A percentile compares a stretch with the other conserved stretches of the same genome.
Conservation (phyloP, 495 filamentous ascomycete genomes). For the Lophiotrema nucula region DNA sequence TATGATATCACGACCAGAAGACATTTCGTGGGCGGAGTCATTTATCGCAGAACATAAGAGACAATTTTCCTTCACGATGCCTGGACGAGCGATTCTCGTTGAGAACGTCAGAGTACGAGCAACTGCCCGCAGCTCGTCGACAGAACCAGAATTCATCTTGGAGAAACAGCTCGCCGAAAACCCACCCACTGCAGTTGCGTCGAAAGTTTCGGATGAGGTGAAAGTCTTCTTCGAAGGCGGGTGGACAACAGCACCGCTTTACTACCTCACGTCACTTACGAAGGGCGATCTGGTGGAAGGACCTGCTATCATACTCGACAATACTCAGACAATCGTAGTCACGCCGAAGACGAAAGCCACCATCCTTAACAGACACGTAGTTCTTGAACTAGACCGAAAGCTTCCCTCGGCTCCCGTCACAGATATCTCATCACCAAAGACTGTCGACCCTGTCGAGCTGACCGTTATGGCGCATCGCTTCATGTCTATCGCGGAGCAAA, state of each 20-base stretch:
- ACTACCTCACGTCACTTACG: slow-evolving; percentile 6
- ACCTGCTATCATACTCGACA: slow-evolving; percentile 21
- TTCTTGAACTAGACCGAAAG: slow-evolving; percentile 12
- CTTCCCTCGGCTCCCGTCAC: neutral
- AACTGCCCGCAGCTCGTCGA: slow-evolving; percentile 10
- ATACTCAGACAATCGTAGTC: slow-evolving; percentile 22
- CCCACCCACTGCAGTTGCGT: neutral
- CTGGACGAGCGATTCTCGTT: slow-evolving; percentile 50
- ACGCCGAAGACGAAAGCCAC: slow-evolving; percentile 11
- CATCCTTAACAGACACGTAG: slow-evolving; percentile 10
- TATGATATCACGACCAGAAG: slow-evolving; percentile 45
- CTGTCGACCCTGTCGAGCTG: slow-evolving; percentile 16
- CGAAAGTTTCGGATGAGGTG: slow-evolving; percentile 1
- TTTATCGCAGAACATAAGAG: slow-evolving; percentile 51
- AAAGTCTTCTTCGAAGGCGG: slow-evolving; percentile 18
- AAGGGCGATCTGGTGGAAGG: slow-evolving; percentile 9
- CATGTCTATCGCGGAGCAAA: slow-evolving; percentile 23
- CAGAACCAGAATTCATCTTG: neutral
- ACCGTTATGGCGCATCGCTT: slow-evolving; percentile 25
- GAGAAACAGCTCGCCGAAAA: slow-evolving; percentile 2
- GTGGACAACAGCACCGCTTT: slow-evolving; percentile 9
- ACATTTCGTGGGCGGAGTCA: slow-evolving; percentile 43
- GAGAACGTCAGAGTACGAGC: slow-evolving; percentile 53
- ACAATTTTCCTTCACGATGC: slow-evolving; percentile 54
- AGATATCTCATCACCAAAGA: neutral